Conservation (phyloP, 495 filamentous ascomycete genomes). For the Friedmanniomyces simplex region DNA sequence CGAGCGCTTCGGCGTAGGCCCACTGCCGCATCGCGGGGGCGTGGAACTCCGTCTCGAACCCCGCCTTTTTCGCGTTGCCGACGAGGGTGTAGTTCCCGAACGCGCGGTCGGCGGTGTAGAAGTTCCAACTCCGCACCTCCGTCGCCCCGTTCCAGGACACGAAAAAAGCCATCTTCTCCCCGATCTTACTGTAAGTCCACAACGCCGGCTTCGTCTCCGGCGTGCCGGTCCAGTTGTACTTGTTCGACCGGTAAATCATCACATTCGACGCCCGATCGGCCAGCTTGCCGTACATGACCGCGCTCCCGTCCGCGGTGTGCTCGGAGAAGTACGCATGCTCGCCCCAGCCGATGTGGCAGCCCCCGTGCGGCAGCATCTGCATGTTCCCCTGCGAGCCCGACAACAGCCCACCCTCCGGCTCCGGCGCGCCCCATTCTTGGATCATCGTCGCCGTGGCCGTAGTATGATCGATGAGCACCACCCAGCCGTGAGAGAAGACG, state of each 20-base stretch:
- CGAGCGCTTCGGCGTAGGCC: conserved; percentile 25
- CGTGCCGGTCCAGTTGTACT: conserved; percentile 24
- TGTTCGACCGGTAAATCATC: conserved; percentile 24
- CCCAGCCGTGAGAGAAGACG: conserved; percentile 45
- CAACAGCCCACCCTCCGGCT: conserved; percentile 35
- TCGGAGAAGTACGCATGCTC: conserved; percentile 49
- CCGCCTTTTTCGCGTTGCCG: conserved; percentile 8
- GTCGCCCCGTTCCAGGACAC: conserved; percentile 20
- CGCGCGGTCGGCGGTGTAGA: conserved; percentile 14
- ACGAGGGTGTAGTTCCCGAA: conserved; percentile 10
- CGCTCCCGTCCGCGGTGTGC: conserved; percentile 44
- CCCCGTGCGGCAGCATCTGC: conserved; percentile 46
- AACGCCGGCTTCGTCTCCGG: conserved; percentile 19
- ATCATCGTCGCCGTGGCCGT: conserved; percentile 41
- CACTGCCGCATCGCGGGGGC: conserved; percentile 4
- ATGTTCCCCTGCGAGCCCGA: conserved; percentile 53
- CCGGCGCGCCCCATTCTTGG: conserved; percentile 35
- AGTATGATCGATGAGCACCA: conserved; percentile 45
- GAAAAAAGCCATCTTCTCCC: conserved; percentile 17
- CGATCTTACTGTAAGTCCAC: conserved; percentile 15
- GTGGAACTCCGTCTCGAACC: conserved; percentile 27
- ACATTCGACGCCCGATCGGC: conserved; percentile 15
- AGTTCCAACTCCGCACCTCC: conserved; percentile 18
- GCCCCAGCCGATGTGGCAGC: conserved; percentile 52
- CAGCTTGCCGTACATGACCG: conserved; percentile 23